Base-by-base conservation (phyloP, 805 yeast genomes). In the Ascoidea rubescens region DNA sequence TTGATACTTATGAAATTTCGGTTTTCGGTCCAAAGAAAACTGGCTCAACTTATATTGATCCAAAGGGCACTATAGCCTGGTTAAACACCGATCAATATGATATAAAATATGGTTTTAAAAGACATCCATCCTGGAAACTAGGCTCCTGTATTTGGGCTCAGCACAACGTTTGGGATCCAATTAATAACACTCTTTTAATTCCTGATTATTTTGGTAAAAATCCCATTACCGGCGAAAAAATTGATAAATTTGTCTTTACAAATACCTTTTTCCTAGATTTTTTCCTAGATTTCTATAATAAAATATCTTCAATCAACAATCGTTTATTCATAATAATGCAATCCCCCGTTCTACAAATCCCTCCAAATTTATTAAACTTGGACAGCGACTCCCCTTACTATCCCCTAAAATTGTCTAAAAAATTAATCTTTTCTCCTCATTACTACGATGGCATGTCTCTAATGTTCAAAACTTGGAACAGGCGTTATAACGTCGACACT, bases 361-460 rank as follows among this genome's bases (percentile, higher is more conserved):
- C 96, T 0, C 96, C 97, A 2, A 62, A 66, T 8, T 64, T 87
- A 55, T 73, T 72, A 54, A 74, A 72, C 10, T 54, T 64, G 33
- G 72, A 77, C 46, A 62, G 70, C 3, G 62, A 80, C n/a, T 37
- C 43, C 14, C 43, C 43, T 14, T 37, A 37, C 14, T 37, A 37
- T 37, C 8, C 8, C 8, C 14, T 37, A 37, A 37, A 37, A 37
- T 62, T 84, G 12, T 93, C 85, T 59, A 63, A 70, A 1, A 76
- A 75, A 50, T 82, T 91, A 0, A 79, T 85, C 1, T 82, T 82
- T 59, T 80, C 95, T 17, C 93, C 95, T 1, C 99, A 91, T 66
- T 91, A 83, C 64, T 91, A 91, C 63, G 99, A 91, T 64, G 99
- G 98, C 0, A 76, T 91, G 80, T 85, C 97, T 1, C 69, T 91